A percentile compares a stretch with the other conserved stretches of the same genome.
Evolutionary conservation across 2,329 filamentous ascomycete species (phyloP).

Genomic region (Pseudogymnoascus verrucosus): DNA sequence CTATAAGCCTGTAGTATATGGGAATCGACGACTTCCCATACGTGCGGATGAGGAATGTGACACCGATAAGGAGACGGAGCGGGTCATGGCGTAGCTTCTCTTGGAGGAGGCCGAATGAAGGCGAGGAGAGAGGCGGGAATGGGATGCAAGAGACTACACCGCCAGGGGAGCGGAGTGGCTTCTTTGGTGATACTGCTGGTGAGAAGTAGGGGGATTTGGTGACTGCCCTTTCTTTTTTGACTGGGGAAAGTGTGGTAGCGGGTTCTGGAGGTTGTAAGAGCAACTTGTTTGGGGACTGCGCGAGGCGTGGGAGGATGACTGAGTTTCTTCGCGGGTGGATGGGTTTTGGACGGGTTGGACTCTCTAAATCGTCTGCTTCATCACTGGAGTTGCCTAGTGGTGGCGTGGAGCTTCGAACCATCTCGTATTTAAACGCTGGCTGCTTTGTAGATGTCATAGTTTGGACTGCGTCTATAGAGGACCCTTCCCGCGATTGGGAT

Average conservation of each 20-base stretch:
- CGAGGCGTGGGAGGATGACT: background rate
- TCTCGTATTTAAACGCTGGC: background rate
- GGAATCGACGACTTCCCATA: constrained; percentile 67
- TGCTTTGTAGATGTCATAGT: background rate
- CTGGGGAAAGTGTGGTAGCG: background rate
- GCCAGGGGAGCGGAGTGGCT: constrained; percentile 12
- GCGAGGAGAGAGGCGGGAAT: constrained; percentile 58
- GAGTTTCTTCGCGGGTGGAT: background rate
- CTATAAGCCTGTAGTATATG: constrained; percentile 60
- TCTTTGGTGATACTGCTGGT: background rate
- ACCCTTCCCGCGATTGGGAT: background rate
- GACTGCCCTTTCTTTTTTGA: background rate
- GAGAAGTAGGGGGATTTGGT: constrained; percentile 27
- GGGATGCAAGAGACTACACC: constrained; percentile 44
- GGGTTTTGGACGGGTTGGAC: background rate
- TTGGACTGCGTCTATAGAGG: background rate
- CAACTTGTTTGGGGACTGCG: background rate
- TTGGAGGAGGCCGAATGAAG: constrained; percentile 72
- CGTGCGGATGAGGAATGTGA: constrained; percentile 80
- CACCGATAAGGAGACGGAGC: constrained; percentile 72
- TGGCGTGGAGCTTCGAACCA: background rate
- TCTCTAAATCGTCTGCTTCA: background rate
- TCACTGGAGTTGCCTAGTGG: background rate
- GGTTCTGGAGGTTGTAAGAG: background rate
- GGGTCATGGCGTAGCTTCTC: constrained; percentile 68